phyloP scores from a whole-genome alignment of 768 basidiomycete species.

The Pulveroboletus sp. region DNA sequence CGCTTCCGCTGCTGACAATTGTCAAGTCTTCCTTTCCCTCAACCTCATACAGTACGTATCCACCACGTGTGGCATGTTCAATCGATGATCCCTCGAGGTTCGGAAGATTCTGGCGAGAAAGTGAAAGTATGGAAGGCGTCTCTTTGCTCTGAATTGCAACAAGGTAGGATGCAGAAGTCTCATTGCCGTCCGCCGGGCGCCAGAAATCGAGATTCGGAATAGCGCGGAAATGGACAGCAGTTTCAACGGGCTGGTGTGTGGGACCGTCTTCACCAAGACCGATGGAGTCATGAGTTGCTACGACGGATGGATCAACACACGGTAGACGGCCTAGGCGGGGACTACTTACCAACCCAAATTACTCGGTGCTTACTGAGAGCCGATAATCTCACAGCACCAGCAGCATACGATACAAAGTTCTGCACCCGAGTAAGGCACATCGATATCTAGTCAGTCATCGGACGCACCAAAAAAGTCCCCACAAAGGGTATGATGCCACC shows the following conservation, averaged over 20 bases:
- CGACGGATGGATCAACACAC: not conserved
- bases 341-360: constrained; percentile 82
- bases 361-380: constrained; percentile 88
- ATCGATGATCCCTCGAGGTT: constrained; percentile 88
- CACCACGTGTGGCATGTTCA: constrained; percentile 79
- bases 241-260: constrained; percentile 94
- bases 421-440: constrained; percentile 28
- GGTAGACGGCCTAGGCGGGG: not conserved
- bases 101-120: constrained; percentile 89
- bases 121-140: constrained; percentile 82
- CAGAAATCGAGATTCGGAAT: constrained; percentile 91
- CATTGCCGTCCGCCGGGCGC: constrained; percentile 94
- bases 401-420: constrained; percentile 94
- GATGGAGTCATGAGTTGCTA: constrained; percentile 93
- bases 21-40: constrained; percentile 74
- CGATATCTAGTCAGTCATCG: not conserved
- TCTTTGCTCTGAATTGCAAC: constrained; percentile 69
- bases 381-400: constrained; percentile 88
- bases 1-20: constrained; percentile 86
- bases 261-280: constrained; percentile 94
- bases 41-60: constrained; percentile 86
- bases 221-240: constrained; percentile 81
- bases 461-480: constrained; percentile 82
- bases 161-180: constrained; percentile 91
- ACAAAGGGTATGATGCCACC: constrained; percentile 89